Base-by-base conservation (phyloP, 2,329 filamentous ascomycete genomes). In the Fusarium nygamai region DNA sequence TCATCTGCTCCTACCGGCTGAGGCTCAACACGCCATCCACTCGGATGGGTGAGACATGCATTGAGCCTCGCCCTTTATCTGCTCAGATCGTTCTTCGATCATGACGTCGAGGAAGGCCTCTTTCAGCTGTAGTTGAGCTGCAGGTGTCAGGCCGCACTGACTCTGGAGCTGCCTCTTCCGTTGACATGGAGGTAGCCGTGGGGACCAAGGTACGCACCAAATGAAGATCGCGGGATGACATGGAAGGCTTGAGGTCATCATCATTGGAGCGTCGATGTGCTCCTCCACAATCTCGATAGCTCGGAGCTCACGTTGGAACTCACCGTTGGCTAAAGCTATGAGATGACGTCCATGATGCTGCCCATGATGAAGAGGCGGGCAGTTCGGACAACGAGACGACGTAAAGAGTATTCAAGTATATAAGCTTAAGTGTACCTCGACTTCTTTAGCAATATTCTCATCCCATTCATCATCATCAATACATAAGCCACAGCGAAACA, bases 171-270 rank as follows among this genome's bases (percentile, higher is more conserved):
- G 22, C 16, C 53, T 27, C n/a, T 44, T 27, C 33, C 38, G 50
- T 72, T 61, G 62, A 69, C 60, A 46, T 68, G 47, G 48, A 43
- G 39, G 22, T 38, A 58, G 68, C 47, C 48, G 61, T 59, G 56
- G 56, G 54, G 50, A 48, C 36, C 43, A 69, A 60, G 57, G 65
- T 31, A 31, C 20, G 17, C 43, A 33, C 41, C 68, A 54, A 75
- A 74, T 75, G 59, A 53, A 57, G 67, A 69, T 69, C n/a, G 53
- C 64, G 72, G 72, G 64, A 75, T 74, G 72, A 74, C 72, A 74
- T 74, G 53, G 68, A 63, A 36, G 72, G 72, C 72, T 74, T 75
- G 68, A 34, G 47, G 29, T 66, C 72, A 61, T 57, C 56, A 50
- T 53, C 43, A 69, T 33, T 43, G 19, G 31, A 38, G 36, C 27